A percentile compares a stretch with the other conserved stretches of the same genome.
These are phyloP conservation scores for Strobilomyces confusus DNA, from an alignment of 768 basidiomycete species.

Conservation along the genomic window DNA sequence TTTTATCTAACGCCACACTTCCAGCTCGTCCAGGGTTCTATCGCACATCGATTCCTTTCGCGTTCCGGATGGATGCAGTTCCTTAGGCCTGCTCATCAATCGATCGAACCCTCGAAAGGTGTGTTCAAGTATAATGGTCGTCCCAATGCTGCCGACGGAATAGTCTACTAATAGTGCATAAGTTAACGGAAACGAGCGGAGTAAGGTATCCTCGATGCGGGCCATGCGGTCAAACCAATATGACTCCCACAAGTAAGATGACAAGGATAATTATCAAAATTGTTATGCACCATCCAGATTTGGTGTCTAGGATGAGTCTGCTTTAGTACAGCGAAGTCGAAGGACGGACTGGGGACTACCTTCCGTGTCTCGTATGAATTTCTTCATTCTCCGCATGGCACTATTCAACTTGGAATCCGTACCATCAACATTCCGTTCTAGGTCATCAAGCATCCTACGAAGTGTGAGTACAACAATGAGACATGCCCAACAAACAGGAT, in stretches of 20 bases:
- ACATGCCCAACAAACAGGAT: not conserved
- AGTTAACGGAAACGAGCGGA: slow-evolving; percentile 8
- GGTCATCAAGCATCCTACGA: slow-evolving; percentile 72
- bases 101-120: not conserved
- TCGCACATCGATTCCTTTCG: no score
- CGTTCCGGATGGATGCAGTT: no score
- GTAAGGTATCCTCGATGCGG: slow-evolving; percentile 8
- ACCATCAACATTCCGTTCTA: slow-evolving; percentile 67
- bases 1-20: no score
- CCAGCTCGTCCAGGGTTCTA: no score
- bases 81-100: no score
- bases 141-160: not conserved
- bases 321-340: not conserved
- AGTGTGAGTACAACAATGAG: not conserved
- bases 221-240: slow-evolving; percentile 50
- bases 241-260: slow-evolving; percentile 73
- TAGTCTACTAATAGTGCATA: slow-evolving; percentile 11
- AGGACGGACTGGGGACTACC: slow-evolving; percentile 31
- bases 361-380: slow-evolving; percentile 84
- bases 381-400: slow-evolving; percentile 67
- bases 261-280: slow-evolving; percentile 78
- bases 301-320: slow-evolving; percentile 52
- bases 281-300: slow-evolving; percentile 86
- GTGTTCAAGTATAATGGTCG: not conserved
- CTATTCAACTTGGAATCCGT: slow-evolving; percentile 61